Evolutionary conservation across 2,329 filamentous ascomycete genomes (phyloP).

Genomic region (Colletotrichum gloeosporioides): DNA sequence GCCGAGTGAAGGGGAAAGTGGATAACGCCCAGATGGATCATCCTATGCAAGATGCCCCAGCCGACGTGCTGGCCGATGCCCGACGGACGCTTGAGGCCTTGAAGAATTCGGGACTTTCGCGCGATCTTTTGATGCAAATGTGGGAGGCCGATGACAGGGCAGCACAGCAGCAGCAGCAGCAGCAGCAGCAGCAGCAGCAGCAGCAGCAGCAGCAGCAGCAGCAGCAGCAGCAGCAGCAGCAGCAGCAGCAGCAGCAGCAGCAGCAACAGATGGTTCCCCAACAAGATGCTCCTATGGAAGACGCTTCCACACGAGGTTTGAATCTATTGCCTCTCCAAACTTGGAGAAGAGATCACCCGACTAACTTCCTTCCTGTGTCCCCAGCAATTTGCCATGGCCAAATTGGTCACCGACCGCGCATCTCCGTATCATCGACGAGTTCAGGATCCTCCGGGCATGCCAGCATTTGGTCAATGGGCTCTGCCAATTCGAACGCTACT

Average conservation of each 20-base stretch:
- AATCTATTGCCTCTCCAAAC: not conserved
- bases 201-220: not conserved
- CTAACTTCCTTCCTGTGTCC: slow-evolving; percentile 35
- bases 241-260: not conserved
- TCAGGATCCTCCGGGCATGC: slow-evolving; percentile 53
- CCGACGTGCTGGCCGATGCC: slow-evolving; percentile 50
- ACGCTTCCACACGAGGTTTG: slow-evolving; percentile 21
- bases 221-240: not conserved
- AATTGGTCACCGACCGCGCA: slow-evolving; percentile 40
- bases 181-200: not conserved
- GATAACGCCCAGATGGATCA: slow-evolving; percentile 19
- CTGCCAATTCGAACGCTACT: slow-evolving; percentile 23
- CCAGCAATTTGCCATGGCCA: slow-evolving; percentile 40
- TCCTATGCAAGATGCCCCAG: slow-evolving; percentile 36
- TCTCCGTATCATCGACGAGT: slow-evolving; percentile 56
- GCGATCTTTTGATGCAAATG: slow-evolving; percentile 38
- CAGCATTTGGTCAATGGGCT: slow-evolving; percentile 35
- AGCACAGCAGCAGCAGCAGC: not conserved
- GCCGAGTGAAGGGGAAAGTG: not conserved
- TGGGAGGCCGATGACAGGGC: slow-evolving; percentile 24
- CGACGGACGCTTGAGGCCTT: slow-evolving; percentile 50
- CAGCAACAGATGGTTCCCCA: not conserved
- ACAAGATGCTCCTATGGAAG: slow-evolving; percentile 18
- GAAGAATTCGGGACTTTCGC: slow-evolving; percentile 50
- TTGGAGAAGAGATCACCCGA: not conserved